Percentiles rank a stretch among this genome's conserved stretches.
Conservation (phyloP, 805 yeast genomes). For the Cephaloascus fragrans region DNA sequence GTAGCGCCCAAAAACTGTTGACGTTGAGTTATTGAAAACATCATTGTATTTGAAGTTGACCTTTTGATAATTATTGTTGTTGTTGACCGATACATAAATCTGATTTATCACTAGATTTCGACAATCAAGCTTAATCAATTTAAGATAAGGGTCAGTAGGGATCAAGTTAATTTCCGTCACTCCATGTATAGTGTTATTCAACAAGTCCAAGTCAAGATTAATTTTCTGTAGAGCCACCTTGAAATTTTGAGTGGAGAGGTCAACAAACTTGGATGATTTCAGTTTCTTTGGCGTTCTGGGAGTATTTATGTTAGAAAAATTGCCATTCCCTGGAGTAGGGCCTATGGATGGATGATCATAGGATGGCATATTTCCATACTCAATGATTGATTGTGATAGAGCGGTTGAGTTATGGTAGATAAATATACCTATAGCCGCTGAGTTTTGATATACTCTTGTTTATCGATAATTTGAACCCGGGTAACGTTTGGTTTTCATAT, state of each 20-base stretch:
- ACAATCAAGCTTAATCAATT: conserved; percentile 64
- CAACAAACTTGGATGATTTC: conserved; percentile 9
- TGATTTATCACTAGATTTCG: conserved; percentile 60
- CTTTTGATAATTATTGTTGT: conserved; percentile 33
- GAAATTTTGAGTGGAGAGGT: conserved; percentile 35
- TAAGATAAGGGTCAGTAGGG: conserved; percentile 54
- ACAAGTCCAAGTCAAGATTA: conserved; percentile 67
- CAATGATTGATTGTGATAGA: too few species aligned
- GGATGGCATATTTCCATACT: not conserved
- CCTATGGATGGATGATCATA: not conserved
- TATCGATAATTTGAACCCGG: too few species aligned
- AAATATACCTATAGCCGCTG: too few species aligned
- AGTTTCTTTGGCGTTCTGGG: conserved; percentile 6
- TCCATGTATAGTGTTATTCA: conserved; percentile 51
- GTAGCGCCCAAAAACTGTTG: conserved; percentile 31
- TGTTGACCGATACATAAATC: conserved; percentile 41
- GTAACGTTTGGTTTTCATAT: too few species aligned
- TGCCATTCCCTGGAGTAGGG: not conserved
- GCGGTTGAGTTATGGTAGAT: too few species aligned
- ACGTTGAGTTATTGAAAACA: conserved; percentile 22
- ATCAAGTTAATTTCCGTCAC: conserved; percentile 74
- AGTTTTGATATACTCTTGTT: too few species aligned
- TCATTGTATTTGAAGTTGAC: conserved; percentile 51
- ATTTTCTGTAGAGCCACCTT: conserved; percentile 81
- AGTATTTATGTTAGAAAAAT: not conserved